A percentile compares a stretch with the other conserved stretches of the same genome.
Evolutionary conservation across 768 basidiomycete genomes (phyloP).

Genomic region (Lactarius pseudohatsudake): DNA sequence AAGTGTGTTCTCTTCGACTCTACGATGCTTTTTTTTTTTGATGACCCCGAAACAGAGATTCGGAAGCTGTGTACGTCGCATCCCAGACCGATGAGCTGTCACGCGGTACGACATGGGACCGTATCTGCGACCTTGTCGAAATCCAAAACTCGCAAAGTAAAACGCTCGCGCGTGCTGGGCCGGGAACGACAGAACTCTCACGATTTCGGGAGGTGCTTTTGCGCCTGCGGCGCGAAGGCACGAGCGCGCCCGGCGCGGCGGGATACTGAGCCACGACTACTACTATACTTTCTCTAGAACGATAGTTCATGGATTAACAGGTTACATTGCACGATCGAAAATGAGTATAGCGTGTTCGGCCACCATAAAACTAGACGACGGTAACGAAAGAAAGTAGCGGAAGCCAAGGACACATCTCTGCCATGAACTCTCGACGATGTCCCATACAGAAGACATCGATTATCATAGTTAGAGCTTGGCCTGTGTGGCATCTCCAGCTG

Average conservation of each 20-base stretch:
- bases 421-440: neutral
- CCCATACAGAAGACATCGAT: neutral
- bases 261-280: slow-evolving; percentile 62
- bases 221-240: slow-evolving; percentile 86
- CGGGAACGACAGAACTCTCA: slow-evolving; percentile 84
- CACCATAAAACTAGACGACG: neutral
- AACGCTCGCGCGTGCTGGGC: slow-evolving; percentile 82
- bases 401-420: neutral
- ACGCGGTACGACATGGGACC: slow-evolving; percentile 92
- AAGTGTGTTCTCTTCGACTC: slow-evolving; percentile 62
- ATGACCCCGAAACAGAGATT: slow-evolving; percentile 55
- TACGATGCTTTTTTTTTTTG: neutral
- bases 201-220: slow-evolving; percentile 93
- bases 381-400: neutral
- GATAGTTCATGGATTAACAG: neutral
- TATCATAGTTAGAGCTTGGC: slow-evolving; percentile 21
- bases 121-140: slow-evolving; percentile 83
- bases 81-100: slow-evolving; percentile 74
- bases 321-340: slow-evolving; percentile 5
- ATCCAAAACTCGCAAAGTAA: slow-evolving; percentile 98
- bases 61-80: slow-evolving; percentile 78
- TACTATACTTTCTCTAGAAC: slow-evolving; percentile 9
- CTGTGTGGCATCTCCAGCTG: neutral
- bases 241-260: slow-evolving; percentile 86
- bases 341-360: neutral